A percentile compares a stretch with the other conserved stretches of the same genome.
Conservation (phyloP, 1,284 basidiomycete genomes). For the Tilletia caries region DNA sequence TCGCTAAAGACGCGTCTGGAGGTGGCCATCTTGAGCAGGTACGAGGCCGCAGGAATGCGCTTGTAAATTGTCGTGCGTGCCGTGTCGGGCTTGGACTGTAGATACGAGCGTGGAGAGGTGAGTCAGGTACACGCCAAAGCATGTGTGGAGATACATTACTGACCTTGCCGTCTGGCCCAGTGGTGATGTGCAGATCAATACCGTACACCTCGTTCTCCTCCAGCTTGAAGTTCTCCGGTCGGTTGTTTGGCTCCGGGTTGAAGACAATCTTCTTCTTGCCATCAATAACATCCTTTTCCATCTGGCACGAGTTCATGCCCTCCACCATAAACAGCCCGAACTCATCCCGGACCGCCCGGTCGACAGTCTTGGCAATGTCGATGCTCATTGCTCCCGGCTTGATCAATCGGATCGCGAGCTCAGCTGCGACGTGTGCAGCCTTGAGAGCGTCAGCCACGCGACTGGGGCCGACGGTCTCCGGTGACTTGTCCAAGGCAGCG, state of each 20-base stretch:
- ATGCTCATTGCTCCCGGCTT: slow-evolving; percentile 82
- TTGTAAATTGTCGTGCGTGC: slow-evolving; percentile 90
- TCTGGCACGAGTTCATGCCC: slow-evolving; percentile 80
- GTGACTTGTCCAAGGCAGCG: slow-evolving; percentile 57
- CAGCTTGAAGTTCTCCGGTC: slow-evolving; percentile 47
- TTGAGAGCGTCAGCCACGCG: slow-evolving; percentile 87
- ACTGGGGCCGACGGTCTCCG: slow-evolving; percentile 56
- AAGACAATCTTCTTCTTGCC: slow-evolving; percentile 47
- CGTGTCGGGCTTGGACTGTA: slow-evolving; percentile 71
- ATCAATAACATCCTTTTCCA: slow-evolving; percentile 77
- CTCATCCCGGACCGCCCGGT: slow-evolving; percentile 61
- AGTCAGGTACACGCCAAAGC: background rate
- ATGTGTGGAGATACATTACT: background rate
- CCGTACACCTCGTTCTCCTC: slow-evolving; percentile 93
- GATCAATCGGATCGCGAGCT: slow-evolving; percentile 65
- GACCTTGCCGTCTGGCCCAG: slow-evolving; percentile 42
- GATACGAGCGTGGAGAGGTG: slow-evolving; percentile 55
- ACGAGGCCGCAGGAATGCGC: slow-evolving; percentile 71
- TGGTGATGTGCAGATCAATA: slow-evolving; percentile 76
- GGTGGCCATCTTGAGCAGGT: slow-evolving; percentile 96
- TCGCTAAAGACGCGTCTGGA: slow-evolving; percentile 91
- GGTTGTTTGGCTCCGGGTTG: slow-evolving; percentile 37
- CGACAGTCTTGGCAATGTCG: slow-evolving; percentile 82
- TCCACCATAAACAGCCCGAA: slow-evolving; percentile 42
- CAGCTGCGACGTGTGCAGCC: slow-evolving; percentile 88